Conservation (phyloP, 306 rosid genomes). For the Cotoneaster glaucophyllus region DNA sequence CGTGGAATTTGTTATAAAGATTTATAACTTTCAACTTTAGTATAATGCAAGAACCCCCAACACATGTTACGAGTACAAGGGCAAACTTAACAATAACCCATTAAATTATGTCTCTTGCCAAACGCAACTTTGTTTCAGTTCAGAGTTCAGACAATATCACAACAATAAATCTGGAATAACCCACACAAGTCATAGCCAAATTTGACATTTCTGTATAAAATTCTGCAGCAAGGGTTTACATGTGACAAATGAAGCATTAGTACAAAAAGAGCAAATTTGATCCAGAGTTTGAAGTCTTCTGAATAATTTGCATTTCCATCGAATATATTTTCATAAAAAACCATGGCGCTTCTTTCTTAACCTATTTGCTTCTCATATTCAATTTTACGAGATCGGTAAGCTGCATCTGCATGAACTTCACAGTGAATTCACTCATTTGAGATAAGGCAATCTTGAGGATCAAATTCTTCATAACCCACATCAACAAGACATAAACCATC, state of each 20-base stretch:
- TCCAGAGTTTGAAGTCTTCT: background rate
- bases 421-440: constrained; percentile 19
- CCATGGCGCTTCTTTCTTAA: background rate
- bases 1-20: too few species aligned
- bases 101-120: background rate
- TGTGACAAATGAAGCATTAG: background rate
- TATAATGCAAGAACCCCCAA: too few species aligned
- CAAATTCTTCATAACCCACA: constrained; percentile 80
- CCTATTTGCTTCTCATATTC: background rate
- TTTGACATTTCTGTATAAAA: background rate
- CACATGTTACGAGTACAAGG: too few species aligned
- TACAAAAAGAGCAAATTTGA: background rate
- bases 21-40: too few species aligned
- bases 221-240: background rate
- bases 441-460: constrained; percentile 45
- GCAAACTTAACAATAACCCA: too few species aligned
- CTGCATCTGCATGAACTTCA: background rate
- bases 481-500: constrained; percentile 81
- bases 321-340: background rate
- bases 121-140: background rate
- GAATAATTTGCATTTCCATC: constrained; percentile 7
- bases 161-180: background rate
- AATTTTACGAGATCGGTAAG: background rate
- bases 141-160: background rate
- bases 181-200: background rate